Evolutionary conservation across 1,139 yeast species (phyloP), one percentile per base, ranked within the genome.

Genomic region (Yamadazyma triangularis): DNA sequence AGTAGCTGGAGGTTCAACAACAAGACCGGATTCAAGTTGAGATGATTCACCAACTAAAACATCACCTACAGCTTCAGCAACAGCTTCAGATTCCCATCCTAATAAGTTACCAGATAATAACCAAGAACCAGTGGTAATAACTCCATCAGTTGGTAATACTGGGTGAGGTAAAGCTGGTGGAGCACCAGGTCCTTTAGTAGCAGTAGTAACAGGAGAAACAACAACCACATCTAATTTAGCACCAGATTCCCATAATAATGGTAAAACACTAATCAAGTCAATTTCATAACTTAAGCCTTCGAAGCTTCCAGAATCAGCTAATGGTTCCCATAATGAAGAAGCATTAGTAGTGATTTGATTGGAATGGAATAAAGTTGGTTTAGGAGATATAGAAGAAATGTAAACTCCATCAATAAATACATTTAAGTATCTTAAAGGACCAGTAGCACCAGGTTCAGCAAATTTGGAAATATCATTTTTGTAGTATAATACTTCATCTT

Each of bases 161-260:
- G 48, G 47, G 21, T 36, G 40, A 15, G 47, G 39, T 14, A 32
- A 23, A 25, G 31, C 24, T n/a, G n/a, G n/a, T 18, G 52, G 47
- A 12, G 34, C 28, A 25, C 40, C 42, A 4, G 44, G 48, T 16
- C 47, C 40, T 12, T 45, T 35, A 11, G 38, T 34, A 15, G 42
- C 47, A 24, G 40, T 34, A 16, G 49, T 11, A 24, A 39, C 33
- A 24, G 45, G 56, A 15, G 55, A 45, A 24, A 46, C 50, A 15
- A 53, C 51, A 29, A 42, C 50, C 24, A 55, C 33, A 24, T 39
- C 47, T 23, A 55, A 40, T 13, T 41, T 38, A 20, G 47, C 41
- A 20, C 32, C 44, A 28, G 38, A 50, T 20, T 36, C 39, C 58
- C 75, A 56, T 28, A 57, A 48, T 18, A 51, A 40, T 9, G 62